These are phyloP conservation scores for Colletotrichum magnum DNA, from an alignment of 2,329 filamentous ascomycete species.

Conservation along the genomic window DNA sequence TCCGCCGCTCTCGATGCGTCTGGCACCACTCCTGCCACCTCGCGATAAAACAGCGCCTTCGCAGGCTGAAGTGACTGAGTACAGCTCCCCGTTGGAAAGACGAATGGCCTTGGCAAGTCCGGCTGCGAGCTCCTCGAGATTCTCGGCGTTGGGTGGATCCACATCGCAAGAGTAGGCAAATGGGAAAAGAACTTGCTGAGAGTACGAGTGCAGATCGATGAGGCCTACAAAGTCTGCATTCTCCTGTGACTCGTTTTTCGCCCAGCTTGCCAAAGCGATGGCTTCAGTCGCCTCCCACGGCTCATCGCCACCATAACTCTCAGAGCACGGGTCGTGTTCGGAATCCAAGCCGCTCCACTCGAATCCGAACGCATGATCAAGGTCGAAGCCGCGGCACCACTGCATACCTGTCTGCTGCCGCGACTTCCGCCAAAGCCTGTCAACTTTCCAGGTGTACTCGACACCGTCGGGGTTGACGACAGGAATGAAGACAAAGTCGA, in stretches of 20 bases:
- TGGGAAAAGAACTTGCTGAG: conserved; percentile 93
- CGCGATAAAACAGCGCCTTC: conserved; percentile 75
- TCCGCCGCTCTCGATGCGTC: conserved; percentile 78
- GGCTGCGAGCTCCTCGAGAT: conserved; percentile 89
- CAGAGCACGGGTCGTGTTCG: conserved; percentile 86
- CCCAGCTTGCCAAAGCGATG: conserved; percentile 83
- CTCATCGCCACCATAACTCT: conserved; percentile 86
- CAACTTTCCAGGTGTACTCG: conserved; percentile 91
- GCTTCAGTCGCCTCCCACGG: conserved; percentile 90
- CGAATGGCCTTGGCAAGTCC: conserved; percentile 92
- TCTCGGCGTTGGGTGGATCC: conserved; percentile 88
- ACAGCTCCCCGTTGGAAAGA: conserved; percentile 80
- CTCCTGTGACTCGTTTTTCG: conserved; percentile 80
- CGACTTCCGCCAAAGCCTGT: conserved; percentile 96
- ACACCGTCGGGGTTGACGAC: conserved; percentile 95
- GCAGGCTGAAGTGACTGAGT: conserved; percentile 87
- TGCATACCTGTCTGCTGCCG: conserved; percentile 84
- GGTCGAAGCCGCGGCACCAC: conserved; percentile 89
- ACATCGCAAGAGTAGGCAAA: conserved; percentile 87
- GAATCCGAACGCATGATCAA: conserved; percentile 89
- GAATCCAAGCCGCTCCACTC: conserved; percentile 77
- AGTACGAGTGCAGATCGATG: conserved; percentile 94
- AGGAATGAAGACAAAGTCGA: conserved; percentile 90
- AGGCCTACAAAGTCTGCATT: conserved; percentile 86
- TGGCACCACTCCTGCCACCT: conserved; percentile 47